These are phyloP conservation scores for Cymbidium sinense DNA, from an alignment of 106 monocot species.

Conservation along the genomic window DNA sequence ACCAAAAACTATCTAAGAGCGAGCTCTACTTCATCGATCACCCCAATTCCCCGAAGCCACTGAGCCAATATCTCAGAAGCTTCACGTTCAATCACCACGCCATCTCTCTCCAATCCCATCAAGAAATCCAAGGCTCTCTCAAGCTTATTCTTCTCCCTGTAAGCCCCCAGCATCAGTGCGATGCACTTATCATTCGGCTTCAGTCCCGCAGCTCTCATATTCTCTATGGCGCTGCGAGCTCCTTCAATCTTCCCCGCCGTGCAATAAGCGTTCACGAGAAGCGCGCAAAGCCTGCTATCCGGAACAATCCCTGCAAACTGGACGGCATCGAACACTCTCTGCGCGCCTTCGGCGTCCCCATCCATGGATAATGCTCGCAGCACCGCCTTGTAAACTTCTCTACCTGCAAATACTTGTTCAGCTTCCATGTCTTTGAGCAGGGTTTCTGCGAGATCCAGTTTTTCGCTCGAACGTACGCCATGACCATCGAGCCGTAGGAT, in stretches of 20 bases:
- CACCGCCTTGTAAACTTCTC: slow-evolving; percentile 89
- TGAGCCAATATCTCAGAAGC: slow-evolving; percentile 36
- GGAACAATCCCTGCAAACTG: slow-evolving; percentile 83
- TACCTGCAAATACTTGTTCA: slow-evolving; percentile 46
- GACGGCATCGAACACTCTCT: slow-evolving; percentile 68
- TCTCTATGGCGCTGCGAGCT: slow-evolving; percentile 54
- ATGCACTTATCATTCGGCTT: slow-evolving; percentile 62
- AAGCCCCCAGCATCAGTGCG: slow-evolving; percentile 55
- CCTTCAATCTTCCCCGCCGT: slow-evolving; percentile 37
- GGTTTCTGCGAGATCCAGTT: slow-evolving; percentile 52
- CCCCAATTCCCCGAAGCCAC: slow-evolving; percentile 60
- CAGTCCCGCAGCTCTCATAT: slow-evolving; percentile 65
- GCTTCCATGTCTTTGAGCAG: slow-evolving; percentile 60
- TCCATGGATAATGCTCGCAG: slow-evolving; percentile 59
- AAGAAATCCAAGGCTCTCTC: slow-evolving; percentile 55
- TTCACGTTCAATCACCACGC: slow-evolving; percentile 42
- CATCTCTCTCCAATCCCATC: slow-evolving; percentile 59
- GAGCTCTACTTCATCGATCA: slow-evolving; percentile 37
- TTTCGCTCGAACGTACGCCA: slow-evolving; percentile 74
- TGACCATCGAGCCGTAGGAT: slow-evolving; percentile 85
- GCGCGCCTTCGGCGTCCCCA: slow-evolving; percentile 66
- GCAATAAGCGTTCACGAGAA: slow-evolving; percentile 83
- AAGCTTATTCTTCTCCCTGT: slow-evolving; percentile 53
- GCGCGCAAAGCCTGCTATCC: slow-evolving; percentile 64
- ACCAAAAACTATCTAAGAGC: slow-evolving; percentile 24